Percentiles rank a stretch among this genome's conserved stretches.
phyloP scores from a whole-genome alignment of 164 flowering plant species.

The Liquidambar formosana region DNA sequence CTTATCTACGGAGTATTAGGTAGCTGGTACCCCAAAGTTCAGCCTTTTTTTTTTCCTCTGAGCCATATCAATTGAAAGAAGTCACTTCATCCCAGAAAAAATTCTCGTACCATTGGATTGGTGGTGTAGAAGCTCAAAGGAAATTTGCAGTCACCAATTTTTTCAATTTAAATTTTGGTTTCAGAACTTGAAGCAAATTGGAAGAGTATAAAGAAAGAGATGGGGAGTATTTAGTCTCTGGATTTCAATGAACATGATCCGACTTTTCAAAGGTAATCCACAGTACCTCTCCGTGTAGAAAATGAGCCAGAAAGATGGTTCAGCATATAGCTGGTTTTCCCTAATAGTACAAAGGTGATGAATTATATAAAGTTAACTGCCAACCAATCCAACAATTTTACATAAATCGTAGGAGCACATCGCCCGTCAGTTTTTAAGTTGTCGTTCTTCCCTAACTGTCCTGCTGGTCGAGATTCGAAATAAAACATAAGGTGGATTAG shows the following conservation, averaged over 20 bases:
- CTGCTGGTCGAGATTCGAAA: conserved; percentile 4
- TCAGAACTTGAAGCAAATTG: background rate
- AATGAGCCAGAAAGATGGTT: conserved; percentile 10
- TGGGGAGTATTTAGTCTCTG: background rate
- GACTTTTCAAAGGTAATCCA: background rate
- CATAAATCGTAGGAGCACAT: conserved; percentile 17
- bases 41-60: no score
- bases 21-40: background rate
- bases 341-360: conserved; percentile 17
- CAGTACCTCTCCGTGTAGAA: conserved; percentile 4
- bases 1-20: background rate
- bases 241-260: background rate
- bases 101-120: no score
- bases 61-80: background rate
- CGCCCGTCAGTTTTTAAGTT: conserved; percentile 1
- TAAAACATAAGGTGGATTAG: conserved; percentile 1
- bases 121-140: no score
- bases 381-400: conserved; percentile 21
- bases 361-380: conserved; percentile 18
- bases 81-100: background rate
- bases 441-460: conserved; percentile 9
- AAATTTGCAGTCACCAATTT: background rate
- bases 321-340: conserved; percentile 7
- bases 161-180: no score
- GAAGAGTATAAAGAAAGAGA: background rate